These are phyloP conservation scores for Epichloe typhina DNA, from an alignment of 2,329 filamentous ascomycete genomes.

Conservation along the genomic window DNA sequence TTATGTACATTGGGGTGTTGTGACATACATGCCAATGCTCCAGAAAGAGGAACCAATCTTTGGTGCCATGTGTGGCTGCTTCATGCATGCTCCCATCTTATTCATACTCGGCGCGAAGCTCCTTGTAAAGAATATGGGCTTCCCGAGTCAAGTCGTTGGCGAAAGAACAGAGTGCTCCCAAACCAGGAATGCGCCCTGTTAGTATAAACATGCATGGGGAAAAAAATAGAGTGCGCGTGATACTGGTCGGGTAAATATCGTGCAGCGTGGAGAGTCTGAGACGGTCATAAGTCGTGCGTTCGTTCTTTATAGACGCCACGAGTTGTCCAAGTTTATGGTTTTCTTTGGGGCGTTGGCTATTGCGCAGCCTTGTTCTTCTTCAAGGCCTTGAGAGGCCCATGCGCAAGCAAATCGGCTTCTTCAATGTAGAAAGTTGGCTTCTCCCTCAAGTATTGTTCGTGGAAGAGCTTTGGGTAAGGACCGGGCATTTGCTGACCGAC, in stretches of 20 bases:
- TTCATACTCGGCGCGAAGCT: background rate
- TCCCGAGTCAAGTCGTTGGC: too few species aligned
- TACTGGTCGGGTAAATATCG: background rate
- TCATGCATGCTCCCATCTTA: background rate
- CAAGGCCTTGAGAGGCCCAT: conserved; percentile 6
- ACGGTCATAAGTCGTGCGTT: background rate
- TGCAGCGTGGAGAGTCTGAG: too few species aligned
- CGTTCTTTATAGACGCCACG: background rate
- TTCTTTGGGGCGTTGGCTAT: background rate
- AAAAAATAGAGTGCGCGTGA: background rate
- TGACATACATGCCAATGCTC: background rate
- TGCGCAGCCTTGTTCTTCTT: background rate
- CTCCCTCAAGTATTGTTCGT: conserved; percentile 21
- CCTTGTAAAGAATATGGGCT: too few species aligned
- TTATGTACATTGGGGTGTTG: background rate
- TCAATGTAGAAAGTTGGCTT: conserved; percentile 22
- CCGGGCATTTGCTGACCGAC: conserved; percentile 26
- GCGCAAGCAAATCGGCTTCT: conserved; percentile 21
- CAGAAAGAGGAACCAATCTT: background rate
- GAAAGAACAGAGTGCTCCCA: background rate
- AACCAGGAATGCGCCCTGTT: background rate
- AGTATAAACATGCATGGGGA: background rate
- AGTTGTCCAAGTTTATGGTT: background rate
- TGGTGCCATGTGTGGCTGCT: background rate
- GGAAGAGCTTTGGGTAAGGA: conserved; percentile 21